Evolutionary conservation across 495 filamentous ascomycete species (phyloP).

Genomic region (Entonaema liquescens): DNA sequence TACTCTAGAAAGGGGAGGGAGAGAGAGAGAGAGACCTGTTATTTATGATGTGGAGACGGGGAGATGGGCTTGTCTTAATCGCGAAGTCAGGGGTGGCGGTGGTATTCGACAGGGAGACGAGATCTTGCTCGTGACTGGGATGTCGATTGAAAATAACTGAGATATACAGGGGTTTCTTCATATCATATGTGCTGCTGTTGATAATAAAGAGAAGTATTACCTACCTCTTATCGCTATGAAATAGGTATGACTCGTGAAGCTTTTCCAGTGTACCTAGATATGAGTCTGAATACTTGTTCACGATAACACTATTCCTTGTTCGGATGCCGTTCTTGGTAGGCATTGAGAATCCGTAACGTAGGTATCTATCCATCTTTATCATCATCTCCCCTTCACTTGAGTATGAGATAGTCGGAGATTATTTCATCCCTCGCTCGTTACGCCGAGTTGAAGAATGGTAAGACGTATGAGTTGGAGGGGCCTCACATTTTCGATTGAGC

Average conservation of each 20-base stretch:
- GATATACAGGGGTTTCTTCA: background rate
- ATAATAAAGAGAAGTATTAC: background rate
- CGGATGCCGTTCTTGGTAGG: background rate
- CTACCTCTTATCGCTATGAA: background rate
- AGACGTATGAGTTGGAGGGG: background rate
- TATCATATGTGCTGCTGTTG: background rate
- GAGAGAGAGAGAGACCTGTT: background rate
- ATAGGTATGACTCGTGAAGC: background rate
- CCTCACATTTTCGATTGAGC: background rate
- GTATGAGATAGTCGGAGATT: background rate
- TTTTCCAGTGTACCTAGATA: background rate
- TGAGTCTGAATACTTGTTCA: background rate
- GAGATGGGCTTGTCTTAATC: constrained; percentile 2
- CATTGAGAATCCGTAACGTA: no score
- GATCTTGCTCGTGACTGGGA: constrained; percentile 18
- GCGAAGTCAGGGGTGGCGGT: background rate
- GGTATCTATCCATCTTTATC: background rate
- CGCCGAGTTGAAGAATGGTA: background rate
- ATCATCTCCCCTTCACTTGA: background rate
- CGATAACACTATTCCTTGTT: background rate
- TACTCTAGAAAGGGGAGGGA: background rate
- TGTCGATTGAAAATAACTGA: constrained; percentile 2
- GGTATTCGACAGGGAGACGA: background rate
- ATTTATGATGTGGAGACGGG: constrained; percentile 13
- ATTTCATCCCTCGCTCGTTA: background rate